Evolutionary conservation across 2,329 filamentous ascomycete species (phyloP).

Genomic region (Allantophomopsis cytisporea): DNA sequence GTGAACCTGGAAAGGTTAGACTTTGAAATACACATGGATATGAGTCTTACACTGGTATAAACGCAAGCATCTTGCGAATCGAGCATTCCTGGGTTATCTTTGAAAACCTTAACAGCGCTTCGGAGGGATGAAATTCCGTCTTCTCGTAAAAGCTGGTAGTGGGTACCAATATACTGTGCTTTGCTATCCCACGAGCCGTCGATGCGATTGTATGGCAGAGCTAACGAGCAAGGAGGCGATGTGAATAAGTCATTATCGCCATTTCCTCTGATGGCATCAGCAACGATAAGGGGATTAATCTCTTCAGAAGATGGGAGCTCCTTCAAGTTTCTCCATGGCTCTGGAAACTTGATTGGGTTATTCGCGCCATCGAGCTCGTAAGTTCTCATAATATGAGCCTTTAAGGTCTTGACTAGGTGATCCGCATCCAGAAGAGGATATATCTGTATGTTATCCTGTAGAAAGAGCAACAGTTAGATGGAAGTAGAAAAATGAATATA

Average conservation of each 20-base stretch:
- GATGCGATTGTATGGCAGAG: conserved; percentile 36
- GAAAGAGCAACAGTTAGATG: no score
- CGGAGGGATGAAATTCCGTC: conserved; percentile 60
- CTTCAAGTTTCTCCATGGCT: conserved; percentile 24
- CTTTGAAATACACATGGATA: not conserved
- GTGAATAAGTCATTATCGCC: conserved; percentile 9
- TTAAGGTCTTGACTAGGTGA: not conserved
- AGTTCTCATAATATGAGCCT: conserved; percentile 5
- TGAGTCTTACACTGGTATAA: conserved; percentile 50
- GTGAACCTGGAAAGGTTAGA: conserved; percentile 36
- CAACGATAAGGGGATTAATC: conserved; percentile 22
- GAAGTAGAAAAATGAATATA: no score
- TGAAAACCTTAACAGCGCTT: conserved; percentile 45
- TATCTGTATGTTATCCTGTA: no score
- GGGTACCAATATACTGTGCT: conserved; percentile 53
- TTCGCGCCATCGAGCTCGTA: conserved; percentile 1
- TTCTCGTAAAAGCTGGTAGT: conserved; percentile 65
- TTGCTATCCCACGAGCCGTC: conserved; percentile 43
- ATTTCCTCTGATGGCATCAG: not conserved
- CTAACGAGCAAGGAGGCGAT: conserved; percentile 5
- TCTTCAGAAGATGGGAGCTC: conserved; percentile 42
- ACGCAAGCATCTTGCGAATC: conserved; percentile 47
- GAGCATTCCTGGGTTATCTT: conserved; percentile 32
- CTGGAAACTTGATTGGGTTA: not conserved
- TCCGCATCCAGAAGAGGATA: not conserved